Evolutionary conservation across 2,329 filamentous ascomycete species (phyloP).

Genomic region (Rutstroemia sp.): DNA sequence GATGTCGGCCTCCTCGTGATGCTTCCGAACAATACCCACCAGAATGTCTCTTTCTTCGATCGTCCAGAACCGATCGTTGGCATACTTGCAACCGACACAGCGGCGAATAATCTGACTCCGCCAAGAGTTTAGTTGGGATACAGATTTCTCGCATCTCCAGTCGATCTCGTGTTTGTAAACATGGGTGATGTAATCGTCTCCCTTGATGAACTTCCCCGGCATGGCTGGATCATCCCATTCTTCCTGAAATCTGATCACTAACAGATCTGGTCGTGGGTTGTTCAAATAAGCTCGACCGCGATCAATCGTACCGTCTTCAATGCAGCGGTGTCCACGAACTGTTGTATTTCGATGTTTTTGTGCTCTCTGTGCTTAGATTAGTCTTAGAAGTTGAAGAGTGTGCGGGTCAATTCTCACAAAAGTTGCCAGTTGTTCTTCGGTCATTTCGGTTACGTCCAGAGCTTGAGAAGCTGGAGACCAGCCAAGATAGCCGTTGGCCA

Average conservation of each 20-base stretch:
- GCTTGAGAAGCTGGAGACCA: no score
- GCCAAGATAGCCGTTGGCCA: no score
- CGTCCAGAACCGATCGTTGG: not conserved
- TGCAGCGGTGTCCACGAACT: not conserved
- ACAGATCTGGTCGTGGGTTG: not conserved
- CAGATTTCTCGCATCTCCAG: not conserved
- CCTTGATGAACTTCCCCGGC: not conserved
- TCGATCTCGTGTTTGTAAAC: not conserved
- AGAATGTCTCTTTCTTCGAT: not conserved
- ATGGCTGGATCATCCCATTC: not conserved
- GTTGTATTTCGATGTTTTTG: not conserved
- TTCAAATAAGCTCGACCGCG: not conserved
- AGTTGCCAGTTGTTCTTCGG: no score
- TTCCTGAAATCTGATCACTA: not conserved
- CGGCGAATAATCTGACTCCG: not conserved
- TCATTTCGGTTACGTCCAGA: no score
- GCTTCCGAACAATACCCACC: not conserved
- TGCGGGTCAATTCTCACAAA: not conserved
- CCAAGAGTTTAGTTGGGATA: not conserved
- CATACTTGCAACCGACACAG: not conserved
- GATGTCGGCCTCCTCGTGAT: not conserved
- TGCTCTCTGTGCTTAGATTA: not conserved
- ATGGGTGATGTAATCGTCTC: not conserved
- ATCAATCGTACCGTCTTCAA: slow-evolving; percentile 1
- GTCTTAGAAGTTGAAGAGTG: not conserved